phyloP scores from a whole-genome alignment of 164 flowering plant genomes.

The Stephania yunnanensis region DNA sequence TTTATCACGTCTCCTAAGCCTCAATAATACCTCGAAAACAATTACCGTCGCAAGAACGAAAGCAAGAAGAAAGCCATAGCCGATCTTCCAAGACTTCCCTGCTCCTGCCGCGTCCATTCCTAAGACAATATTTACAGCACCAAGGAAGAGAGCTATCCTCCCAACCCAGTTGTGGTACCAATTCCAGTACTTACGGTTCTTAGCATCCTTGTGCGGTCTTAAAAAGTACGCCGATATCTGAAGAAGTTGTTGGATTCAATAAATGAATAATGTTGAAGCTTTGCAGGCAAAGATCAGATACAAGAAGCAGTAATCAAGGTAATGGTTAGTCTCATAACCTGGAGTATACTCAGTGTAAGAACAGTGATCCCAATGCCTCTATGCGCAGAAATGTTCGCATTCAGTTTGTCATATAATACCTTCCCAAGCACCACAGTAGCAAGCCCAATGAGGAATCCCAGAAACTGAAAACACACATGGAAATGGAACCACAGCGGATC shows the following conservation, averaged over 20 bases:
- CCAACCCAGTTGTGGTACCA: constrained; percentile 76
- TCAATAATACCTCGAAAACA: constrained; percentile 44
- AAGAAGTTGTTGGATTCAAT: constrained; percentile 2
- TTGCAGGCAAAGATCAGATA: neutral
- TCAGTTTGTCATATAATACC: constrained; percentile 31
- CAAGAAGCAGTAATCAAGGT: neutral
- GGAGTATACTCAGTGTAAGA: constrained; percentile 56
- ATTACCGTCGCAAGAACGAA: constrained; percentile 35
- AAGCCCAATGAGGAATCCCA: constrained; percentile 58
- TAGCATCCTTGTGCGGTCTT: constrained; percentile 54
- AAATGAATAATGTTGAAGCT: neutral
- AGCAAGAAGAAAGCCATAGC: constrained; percentile 58
- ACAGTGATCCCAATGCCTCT: constrained; percentile 66
- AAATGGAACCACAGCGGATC: constrained; percentile 84
- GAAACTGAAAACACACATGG: constrained; percentile 53
- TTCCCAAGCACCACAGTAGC: constrained; percentile 54
- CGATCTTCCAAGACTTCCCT: constrained; percentile 51
- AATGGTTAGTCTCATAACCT: constrained; percentile 37
- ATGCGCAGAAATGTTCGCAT: constrained; percentile 39
- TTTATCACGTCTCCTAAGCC: constrained; percentile 27
- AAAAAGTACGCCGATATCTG: constrained; percentile 64
- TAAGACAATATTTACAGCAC: constrained; percentile 51
- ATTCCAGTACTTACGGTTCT: constrained; percentile 66
- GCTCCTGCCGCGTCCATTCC: constrained; percentile 50
- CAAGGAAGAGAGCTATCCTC: constrained; percentile 60